These are phyloP conservation scores for Colletotrichum sp. DNA, from an alignment of 2,329 filamentous ascomycete species.

Conservation along the genomic window DNA sequence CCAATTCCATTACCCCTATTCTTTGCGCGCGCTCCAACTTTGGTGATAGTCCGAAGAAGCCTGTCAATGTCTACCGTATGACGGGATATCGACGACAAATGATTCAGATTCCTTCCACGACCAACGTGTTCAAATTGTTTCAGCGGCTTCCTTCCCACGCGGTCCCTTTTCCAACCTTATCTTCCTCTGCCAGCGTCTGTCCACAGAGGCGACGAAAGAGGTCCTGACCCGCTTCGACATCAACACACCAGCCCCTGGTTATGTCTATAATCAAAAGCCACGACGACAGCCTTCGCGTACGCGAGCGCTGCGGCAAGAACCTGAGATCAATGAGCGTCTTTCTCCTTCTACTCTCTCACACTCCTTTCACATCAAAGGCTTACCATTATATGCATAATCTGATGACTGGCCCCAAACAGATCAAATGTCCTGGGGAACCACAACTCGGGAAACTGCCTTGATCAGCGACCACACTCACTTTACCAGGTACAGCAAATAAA, in stretches of 20 bases:
- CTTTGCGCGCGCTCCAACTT: not conserved
- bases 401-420: slow-evolving; percentile 51
- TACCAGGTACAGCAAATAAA: not conserved
- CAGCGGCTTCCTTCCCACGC: not conserved
- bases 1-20: not conserved
- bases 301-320: slow-evolving; percentile 33
- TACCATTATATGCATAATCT: slow-evolving; percentile 54
- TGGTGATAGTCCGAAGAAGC: not conserved
- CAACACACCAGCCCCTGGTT: not conserved
- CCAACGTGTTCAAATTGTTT: too few species aligned
- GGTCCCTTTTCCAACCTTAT: accelerated
- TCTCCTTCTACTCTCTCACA: accelerated
- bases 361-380: not conserved
- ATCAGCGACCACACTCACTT: not conserved
- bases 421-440: slow-evolving; percentile 49
- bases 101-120: too few species aligned
- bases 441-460: slow-evolving; percentile 44
- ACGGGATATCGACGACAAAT: too few species aligned
- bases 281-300: not conserved
- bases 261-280: slow-evolving; percentile 6
- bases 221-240: not conserved
- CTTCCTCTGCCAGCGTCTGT: not conserved
- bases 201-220: accelerated
- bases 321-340: not conserved
- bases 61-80: not conserved